phyloP scores from a whole-genome alignment of 495 filamentous ascomycete genomes.

The Pyronema omphalodes region DNA sequence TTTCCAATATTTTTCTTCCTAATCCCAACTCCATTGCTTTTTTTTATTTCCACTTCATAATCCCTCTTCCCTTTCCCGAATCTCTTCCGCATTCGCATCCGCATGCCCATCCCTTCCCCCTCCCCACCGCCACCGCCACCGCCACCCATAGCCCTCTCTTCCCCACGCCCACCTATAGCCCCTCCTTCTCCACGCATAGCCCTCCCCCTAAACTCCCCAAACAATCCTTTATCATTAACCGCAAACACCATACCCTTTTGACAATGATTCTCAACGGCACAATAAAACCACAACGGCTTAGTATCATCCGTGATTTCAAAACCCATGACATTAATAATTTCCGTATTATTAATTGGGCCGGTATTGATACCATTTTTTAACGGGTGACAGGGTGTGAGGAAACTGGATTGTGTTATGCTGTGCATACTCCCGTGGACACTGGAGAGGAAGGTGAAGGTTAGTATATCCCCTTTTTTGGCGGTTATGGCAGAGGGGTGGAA shows the following conservation, averaged over 20 bases:
- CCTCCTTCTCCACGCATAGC: no score
- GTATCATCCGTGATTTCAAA: slow-evolving; percentile 17
- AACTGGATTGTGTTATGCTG: slow-evolving; percentile 50
- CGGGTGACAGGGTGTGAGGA: slow-evolving; percentile 14
- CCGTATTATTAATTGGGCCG: background rate
- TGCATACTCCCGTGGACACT: slow-evolving; percentile 36
- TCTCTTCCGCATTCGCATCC: no score
- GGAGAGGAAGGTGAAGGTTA: slow-evolving; percentile 46
- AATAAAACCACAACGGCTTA: slow-evolving; percentile 41
- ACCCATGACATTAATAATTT: background rate
- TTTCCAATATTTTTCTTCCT: no score
- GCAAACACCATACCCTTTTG: slow-evolving; percentile 59
- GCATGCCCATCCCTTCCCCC: no score
- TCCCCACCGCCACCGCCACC: no score
- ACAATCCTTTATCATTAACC: slow-evolving; percentile 50
- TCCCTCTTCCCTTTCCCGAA: no score
- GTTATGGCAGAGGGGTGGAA: no score
- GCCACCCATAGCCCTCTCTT: no score
- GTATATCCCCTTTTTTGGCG: no score
- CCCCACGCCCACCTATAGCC: no score
- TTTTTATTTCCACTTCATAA: no score
- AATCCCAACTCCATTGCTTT: no score
- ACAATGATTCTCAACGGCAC: slow-evolving; percentile 31
- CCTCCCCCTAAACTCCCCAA: slow-evolving; percentile 21
- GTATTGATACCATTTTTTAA: background rate